A percentile compares a stretch with the other conserved stretches of the same genome.
Conservation (phyloP, 2,329 filamentous ascomycete genomes). For the Colletotrichum nymphaeae region DNA sequence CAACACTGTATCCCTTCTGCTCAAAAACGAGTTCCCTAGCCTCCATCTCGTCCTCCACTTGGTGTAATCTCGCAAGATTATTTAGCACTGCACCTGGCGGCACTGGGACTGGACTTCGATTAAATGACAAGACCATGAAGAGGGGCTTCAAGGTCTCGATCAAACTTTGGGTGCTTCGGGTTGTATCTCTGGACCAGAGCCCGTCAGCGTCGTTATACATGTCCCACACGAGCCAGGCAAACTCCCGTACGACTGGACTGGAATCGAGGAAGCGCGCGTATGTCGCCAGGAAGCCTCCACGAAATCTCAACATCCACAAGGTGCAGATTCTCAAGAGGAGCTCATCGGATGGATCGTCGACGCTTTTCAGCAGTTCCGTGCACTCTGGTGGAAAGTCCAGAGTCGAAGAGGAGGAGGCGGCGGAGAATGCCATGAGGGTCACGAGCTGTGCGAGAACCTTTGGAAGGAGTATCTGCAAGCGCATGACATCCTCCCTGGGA, state of each 20-base stretch:
- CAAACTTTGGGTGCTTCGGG: background rate
- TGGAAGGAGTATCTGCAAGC: conserved; percentile 32
- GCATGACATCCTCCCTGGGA: conserved; percentile 31
- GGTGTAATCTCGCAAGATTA: background rate
- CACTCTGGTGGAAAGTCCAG: background rate
- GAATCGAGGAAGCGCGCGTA: conserved; percentile 19
- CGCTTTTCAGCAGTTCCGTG: background rate
- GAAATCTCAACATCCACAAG: background rate
- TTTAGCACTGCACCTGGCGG: background rate
- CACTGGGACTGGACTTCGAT: background rate
- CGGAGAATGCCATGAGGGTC: conserved; percentile 35
- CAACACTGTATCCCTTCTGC: background rate
- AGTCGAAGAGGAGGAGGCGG: background rate
- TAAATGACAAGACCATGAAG: background rate
- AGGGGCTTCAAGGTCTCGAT: background rate
- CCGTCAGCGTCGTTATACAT: background rate
- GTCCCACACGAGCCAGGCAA: conserved; percentile 20
- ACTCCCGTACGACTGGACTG: background rate
- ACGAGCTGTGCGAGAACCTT: conserved; percentile 35
- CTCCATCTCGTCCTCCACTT: background rate
- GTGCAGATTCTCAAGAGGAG: background rate
- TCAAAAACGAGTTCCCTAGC: conserved; percentile 8
- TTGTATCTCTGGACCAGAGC: background rate
- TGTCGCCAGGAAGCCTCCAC: background rate
- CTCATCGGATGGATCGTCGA: background rate